Conservation (phyloP, 1,284 basidiomycete species). For the Phellinidium pouzarii region DNA sequence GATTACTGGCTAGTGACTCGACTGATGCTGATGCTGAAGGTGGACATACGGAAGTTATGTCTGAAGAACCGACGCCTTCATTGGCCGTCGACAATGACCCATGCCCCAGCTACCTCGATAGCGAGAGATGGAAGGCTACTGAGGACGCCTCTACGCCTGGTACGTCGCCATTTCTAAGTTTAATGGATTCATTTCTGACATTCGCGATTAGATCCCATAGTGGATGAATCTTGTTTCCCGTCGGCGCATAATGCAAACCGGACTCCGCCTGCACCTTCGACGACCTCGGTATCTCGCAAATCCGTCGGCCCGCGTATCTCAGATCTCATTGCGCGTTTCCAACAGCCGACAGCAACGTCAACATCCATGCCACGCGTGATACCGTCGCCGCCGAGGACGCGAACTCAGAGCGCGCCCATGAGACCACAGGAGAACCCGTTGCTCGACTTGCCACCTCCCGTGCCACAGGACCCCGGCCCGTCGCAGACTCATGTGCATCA, state of each 20-base stretch:
- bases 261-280: neutral
- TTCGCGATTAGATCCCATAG: no score
- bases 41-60: no score
- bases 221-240: no score
- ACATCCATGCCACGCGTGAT: neutral
- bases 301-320: neutral
- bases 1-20: neutral
- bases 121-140: neutral
- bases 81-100: neutral
- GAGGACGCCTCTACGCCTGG: no score
- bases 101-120: neutral
- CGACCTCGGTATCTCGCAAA: neutral
- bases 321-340: neutral
- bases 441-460: no score
- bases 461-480: no score
- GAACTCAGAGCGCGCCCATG: no score
- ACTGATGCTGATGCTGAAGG: neutral
- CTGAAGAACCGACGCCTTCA: no score
- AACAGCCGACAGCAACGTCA: neutral
- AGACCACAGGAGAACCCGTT: no score
- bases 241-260: neutral
- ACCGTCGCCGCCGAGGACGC: neutral
- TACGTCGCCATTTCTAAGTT: neutral
- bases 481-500: no score
- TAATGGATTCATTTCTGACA: neutral